Base-by-base conservation (phyloP, 2,329 filamentous ascomycete genomes). In the Nemania diffusa region DNA sequence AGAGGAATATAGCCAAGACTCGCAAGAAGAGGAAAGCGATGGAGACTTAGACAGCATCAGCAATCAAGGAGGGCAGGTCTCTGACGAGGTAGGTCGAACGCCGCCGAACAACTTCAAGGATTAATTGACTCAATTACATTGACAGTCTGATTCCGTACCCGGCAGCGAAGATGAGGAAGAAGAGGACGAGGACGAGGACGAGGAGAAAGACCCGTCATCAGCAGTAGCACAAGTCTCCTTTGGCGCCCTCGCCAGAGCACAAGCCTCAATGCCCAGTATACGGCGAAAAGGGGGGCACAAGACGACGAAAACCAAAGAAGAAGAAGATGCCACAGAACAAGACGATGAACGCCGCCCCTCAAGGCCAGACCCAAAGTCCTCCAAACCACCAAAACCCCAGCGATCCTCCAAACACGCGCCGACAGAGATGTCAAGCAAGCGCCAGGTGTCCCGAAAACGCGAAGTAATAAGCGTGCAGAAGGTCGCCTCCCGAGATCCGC, bases 361-460 rank as follows among this genome's bases (percentile, higher is more conserved):
- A 9, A 78, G 80, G 79, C 79, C 82, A 44, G 73, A 63, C 2
- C 50, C 67, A n/a, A 72, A 72, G 57, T 24, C 69, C 13, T 70
- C 63, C 5, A 72, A 73, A 32, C 46, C 57, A 3, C 66, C 68
- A 27, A 72, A 76, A 73, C 80, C 73, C 75, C 81, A 75, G 75
- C 85, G 91, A 26, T 80, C 88, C 13, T 94, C 88, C 78, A 99
- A 99, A 81, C 94, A 98, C 81, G 96, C 96, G 0, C 96, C 96
- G 0, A 88, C 89, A 50, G 90, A 96, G 66, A 88, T 93, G 77
- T 90, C 93, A 1, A 93, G 91, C 78, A 97, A 95, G 81, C 88
- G 88, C 56, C 91, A 92, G 57, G 96, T 99, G 26, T 90, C 91
- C 1, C 91, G 96, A 63, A 90, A 88, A 75, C 92, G 95, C 58